Evolutionary conservation across 495 filamentous ascomycete species (phyloP).

Genomic region (Penicillium dipodomyicola): DNA sequence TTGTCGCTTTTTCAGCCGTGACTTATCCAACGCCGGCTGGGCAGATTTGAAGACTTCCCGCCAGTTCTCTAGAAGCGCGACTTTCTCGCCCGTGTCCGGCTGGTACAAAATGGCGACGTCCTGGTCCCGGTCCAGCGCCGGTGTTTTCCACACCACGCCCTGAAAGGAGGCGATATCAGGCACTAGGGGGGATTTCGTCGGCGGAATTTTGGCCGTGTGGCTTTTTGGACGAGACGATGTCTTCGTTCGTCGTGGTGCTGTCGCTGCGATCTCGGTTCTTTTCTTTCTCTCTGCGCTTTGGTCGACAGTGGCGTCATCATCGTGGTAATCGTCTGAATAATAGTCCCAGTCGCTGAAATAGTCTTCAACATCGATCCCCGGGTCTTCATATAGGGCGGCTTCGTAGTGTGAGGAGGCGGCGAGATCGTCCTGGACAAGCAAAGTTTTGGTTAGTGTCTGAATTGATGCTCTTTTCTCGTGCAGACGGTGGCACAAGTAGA

Average conservation of each 20-base stretch:
- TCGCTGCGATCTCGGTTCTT: slow-evolving; percentile 10
- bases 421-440: slow-evolving; percentile 46
- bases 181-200: slow-evolving; percentile 9
- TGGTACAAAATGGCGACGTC: slow-evolving; percentile 36
- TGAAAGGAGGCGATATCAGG: slow-evolving; percentile 36
- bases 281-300: slow-evolving; percentile 10
- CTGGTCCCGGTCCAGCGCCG: slow-evolving; percentile 23
- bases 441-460: slow-evolving; percentile 1
- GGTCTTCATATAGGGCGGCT: slow-evolving; percentile 41
- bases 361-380: slow-evolving; percentile 41
- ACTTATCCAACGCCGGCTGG: slow-evolving; percentile 34
- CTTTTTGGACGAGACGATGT: background rate
- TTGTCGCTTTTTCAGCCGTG: slow-evolving; percentile 20
- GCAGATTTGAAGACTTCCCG: slow-evolving; percentile 47
- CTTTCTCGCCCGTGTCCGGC: slow-evolving; percentile 40
- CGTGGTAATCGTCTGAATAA: slow-evolving; percentile 51
- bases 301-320: slow-evolving; percentile 42
- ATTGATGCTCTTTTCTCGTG: slow-evolving; percentile 6
- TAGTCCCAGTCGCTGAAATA: slow-evolving; percentile 52
- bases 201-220: slow-evolving; percentile 1
- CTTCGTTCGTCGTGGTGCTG: slow-evolving; percentile 17
- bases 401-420: slow-evolving; percentile 46
- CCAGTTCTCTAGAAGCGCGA: slow-evolving; percentile 52
- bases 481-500: background rate
- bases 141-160: slow-evolving; percentile 41